Evolutionary conservation across 306 rosid genomes (phyloP).

Genomic region (Inga laurina): DNA sequence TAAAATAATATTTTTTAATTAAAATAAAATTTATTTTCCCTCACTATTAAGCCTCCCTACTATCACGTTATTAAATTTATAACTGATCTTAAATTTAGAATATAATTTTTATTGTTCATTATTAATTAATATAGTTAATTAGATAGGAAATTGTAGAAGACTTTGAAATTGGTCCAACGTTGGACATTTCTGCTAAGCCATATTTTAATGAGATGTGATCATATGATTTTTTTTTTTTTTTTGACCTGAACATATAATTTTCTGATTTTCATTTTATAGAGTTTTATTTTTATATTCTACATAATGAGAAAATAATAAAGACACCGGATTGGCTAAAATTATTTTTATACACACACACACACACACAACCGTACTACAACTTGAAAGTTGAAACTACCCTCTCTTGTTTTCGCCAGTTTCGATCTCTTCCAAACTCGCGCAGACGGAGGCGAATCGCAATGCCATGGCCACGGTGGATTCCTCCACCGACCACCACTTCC

Average conservation of each 20-base stretch:
- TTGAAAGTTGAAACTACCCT: conserved; percentile 3
- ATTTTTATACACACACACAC: not conserved
- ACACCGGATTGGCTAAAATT: not conserved
- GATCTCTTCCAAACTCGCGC: not conserved
- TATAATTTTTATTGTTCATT: too few relatives aligned
- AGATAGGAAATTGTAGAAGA: not conserved
- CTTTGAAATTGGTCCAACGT: not conserved
- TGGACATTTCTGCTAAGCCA: too few relatives aligned
- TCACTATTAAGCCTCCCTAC: not conserved
- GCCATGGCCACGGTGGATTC: conserved; percentile 61
- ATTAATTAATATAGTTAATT: not conserved
- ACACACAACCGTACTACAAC: not conserved
- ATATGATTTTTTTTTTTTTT: too few relatives aligned
- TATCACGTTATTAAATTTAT: not conserved
- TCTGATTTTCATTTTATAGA: not conserved
- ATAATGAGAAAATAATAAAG: not conserved
- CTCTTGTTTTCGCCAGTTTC: not conserved
- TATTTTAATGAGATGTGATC: not conserved
- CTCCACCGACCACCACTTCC: conserved; percentile 24
- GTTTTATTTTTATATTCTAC: not conserved
- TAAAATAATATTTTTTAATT: not conserved
- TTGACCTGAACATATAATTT: too few relatives aligned
- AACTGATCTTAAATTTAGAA: not conserved
- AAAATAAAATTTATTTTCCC: not conserved
- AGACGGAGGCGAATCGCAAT: conserved; percentile 27